Percentiles rank a stretch among this genome's conserved stretches.
These are phyloP conservation scores for Kwoniella bestiolae DNA, from an alignment of 768 basidiomycete genomes.

Conservation along the genomic window DNA sequence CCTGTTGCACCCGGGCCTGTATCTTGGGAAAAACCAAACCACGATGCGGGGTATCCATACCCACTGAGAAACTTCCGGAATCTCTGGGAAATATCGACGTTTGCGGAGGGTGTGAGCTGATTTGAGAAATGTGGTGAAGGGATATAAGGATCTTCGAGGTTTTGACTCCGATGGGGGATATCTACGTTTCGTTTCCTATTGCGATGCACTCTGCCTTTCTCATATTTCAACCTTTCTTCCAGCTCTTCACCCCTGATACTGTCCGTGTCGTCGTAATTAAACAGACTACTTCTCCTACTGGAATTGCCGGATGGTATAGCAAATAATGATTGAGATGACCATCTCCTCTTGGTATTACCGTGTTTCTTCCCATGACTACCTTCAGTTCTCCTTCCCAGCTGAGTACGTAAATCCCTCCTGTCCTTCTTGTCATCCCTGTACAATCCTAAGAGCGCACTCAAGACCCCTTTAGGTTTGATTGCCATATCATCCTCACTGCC, in stretches of 20 bases:
- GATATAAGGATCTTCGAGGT: conserved; percentile 48
- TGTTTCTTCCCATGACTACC: background rate
- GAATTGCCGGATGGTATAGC: conserved; percentile 13
- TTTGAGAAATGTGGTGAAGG: conserved; percentile 33
- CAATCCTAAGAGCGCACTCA: conserved; percentile 24
- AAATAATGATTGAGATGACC: conserved; percentile 22
- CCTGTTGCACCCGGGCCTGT: background rate
- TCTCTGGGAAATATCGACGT: conserved; percentile 29
- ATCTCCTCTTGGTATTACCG: conserved; percentile 4
- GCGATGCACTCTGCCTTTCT: conserved; percentile 14
- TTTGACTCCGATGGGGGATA: conserved; percentile 36
- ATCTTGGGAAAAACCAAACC: conserved; percentile 24
- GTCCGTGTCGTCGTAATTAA: background rate
- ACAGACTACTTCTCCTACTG: conserved; percentile 11
- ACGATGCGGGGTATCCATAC: conserved; percentile 17
- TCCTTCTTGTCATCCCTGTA: conserved; percentile 23
- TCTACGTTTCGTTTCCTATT: conserved; percentile 20
- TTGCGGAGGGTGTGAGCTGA: conserved; percentile 27
- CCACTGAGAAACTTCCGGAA: conserved; percentile 18
- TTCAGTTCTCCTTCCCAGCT: conserved; percentile 4
- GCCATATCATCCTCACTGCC: conserved; percentile 7
- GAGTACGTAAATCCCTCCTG: background rate
- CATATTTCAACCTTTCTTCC: conserved; percentile 7
- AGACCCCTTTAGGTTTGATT: conserved; percentile 9
- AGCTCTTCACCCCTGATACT: background rate